Evolutionary conservation across 352 stramenopile genomes (phyloP).

Genomic region (Pythium biforme): DNA sequence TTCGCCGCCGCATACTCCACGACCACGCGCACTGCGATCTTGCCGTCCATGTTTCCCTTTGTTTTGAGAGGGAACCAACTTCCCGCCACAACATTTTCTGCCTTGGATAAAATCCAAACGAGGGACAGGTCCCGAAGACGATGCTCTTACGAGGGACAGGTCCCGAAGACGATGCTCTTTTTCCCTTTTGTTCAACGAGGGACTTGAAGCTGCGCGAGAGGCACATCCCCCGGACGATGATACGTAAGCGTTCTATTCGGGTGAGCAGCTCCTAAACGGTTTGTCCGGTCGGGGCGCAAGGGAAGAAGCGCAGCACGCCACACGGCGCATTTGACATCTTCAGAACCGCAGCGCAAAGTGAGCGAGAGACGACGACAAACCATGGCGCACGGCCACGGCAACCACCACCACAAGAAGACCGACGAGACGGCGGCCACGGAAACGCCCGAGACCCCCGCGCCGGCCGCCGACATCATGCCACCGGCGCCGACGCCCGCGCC

Average conservation of each 20-base stretch:
- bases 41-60: constrained; percentile 1
- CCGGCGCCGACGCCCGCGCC: constrained; percentile 7
- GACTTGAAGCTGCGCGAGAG: constrained; percentile 24
- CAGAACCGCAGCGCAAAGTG: neutral
- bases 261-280: neutral
- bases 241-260: constrained; percentile 16
- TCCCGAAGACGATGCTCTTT: constrained; percentile 5
- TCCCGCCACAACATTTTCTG: constrained; percentile 2
- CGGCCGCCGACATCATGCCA: constrained; percentile 6
- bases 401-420: constrained; percentile 25
- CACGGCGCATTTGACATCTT: constrained; percentile 14
- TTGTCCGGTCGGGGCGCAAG: neutral
- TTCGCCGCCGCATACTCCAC: constrained; percentile 5
- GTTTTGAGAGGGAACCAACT: neutral
- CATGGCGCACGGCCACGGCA: constrained; percentile 19
- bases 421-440: constrained; percentile 5
- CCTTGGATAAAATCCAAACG: constrained; percentile 9
- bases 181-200: neutral
- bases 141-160: constrained; percentile 11
- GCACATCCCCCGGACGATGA: constrained; percentile 11
- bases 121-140: constrained; percentile 9
- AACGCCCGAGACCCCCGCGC: neutral
- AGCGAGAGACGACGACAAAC: neutral
- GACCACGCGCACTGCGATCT: constrained; percentile 9
- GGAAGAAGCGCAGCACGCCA: neutral